phyloP scores from a whole-genome alignment of 2,329 filamentous ascomycete species.

The Trichophyton schoenleinii region DNA sequence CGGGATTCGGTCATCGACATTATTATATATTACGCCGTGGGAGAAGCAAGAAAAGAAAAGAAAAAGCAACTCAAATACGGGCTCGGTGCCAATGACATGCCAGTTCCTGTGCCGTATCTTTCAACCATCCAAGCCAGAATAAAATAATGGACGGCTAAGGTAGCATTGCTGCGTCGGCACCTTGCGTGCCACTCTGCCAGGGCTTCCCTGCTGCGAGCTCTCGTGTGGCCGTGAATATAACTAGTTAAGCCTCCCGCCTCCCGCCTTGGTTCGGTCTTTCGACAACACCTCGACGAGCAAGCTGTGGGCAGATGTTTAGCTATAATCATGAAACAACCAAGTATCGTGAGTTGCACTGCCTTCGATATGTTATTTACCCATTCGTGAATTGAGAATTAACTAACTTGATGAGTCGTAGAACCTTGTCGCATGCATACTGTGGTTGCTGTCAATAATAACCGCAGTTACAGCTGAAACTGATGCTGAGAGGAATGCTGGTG shows the following conservation, averaged over 20 bases:
- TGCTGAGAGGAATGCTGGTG: conserved; percentile 4
- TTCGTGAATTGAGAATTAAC: background rate
- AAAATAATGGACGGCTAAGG: background rate
- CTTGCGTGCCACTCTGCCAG: background rate
- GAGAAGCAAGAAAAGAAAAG: background rate
- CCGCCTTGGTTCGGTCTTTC: background rate
- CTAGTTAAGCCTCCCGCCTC: background rate
- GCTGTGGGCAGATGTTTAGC: background rate
- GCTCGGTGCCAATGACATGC: background rate
- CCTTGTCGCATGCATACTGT: background rate
- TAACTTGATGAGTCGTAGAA: background rate
- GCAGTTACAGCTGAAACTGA: background rate
- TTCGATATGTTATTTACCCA: no score
- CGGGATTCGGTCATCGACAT: background rate
- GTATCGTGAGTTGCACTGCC: background rate
- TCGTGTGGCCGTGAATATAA: background rate
- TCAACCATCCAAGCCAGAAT: background rate
- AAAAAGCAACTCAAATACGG: background rate
- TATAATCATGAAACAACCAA: background rate
- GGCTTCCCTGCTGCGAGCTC: background rate
- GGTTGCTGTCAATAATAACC: conserved; percentile 1
- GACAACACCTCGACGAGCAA: background rate
- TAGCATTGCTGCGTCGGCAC: background rate
- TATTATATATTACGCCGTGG: background rate
- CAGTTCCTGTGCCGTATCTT: background rate